Base-by-base conservation (phyloP, 768 basidiomycete species). In the Cyclocybe aegerita region DNA sequence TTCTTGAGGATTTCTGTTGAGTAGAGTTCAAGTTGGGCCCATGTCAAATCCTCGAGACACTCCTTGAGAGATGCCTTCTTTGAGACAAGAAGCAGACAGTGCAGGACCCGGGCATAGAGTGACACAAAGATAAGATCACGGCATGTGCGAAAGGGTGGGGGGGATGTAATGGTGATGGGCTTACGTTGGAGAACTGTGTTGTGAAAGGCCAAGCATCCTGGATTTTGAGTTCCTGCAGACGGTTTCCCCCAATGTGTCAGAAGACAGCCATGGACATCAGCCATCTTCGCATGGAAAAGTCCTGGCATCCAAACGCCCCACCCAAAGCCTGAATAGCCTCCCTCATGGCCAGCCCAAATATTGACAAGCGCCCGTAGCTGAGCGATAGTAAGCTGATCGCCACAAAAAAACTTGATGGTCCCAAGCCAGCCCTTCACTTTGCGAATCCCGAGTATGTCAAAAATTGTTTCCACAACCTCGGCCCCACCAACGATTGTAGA, bases 361-460 rank as follows among this genome's bases (percentile, higher is more conserved):
- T 43, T 55, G 23, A 57, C 54, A 1, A 72, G 16, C 1, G 71
- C 49, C 0, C 70, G 67, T 1, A 70, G 52, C 0, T 69, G 66
- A 1, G 69, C 63, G 29, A 73, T 53, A 0, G 73, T 66, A 0
- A 76, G 61, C 52, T 74, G 74, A 49, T 74, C 71, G 8, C 73
- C 72, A 15, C 12, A 55, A 40, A 53, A 36, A 43, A 65, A 53
- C 2, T 47, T 52, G 10, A 60, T 46, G 4, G 44, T 36, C 3
- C 52, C 33, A 4, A 17, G 36, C 32, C 37, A 43, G 2, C 48
- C 14, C 5, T 49, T 48, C 31, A 60, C 32, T 2, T 61, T 46
- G 23, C 54, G 49, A 1, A 66, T 38, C 0, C 55, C n/a, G 0
- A 72, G 60, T 48, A 67, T 66, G 0, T 60, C 41, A 9, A 59